A percentile compares a stretch with the other conserved stretches of the same genome.
phyloP scores from a whole-genome alignment of 139 green algal genomes.

The Coelastrella sp. region DNA sequence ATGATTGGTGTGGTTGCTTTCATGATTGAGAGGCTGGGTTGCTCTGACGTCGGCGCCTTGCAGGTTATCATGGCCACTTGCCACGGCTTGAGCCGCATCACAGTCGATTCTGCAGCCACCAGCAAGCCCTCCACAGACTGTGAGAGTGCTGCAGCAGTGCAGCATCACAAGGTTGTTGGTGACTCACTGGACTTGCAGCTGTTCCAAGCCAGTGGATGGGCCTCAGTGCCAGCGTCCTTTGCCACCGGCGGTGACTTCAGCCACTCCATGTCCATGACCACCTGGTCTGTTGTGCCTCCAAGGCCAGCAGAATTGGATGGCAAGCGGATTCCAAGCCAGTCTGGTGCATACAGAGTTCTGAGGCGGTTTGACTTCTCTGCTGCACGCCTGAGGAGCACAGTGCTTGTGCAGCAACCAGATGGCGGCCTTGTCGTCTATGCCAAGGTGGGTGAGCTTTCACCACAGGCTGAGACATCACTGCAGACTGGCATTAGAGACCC shows the following conservation, averaged over 20 bases:
- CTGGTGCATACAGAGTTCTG: not conserved
- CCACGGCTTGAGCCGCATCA: not conserved
- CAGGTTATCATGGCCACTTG: not conserved
- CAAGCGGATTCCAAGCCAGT: not conserved
- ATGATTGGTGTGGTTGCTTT: too few relatives aligned
- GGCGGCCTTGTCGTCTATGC: not conserved
- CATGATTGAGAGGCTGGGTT: not conserved
- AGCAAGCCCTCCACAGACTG: too few relatives aligned
- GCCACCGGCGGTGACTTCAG: not conserved
- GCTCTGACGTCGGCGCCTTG: not conserved
- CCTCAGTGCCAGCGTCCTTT: not conserved
- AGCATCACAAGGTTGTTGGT: slow-evolving; percentile 48
- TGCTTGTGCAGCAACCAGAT: not conserved
- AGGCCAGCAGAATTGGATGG: not conserved
- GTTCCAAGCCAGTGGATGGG: slow-evolving; percentile 58
- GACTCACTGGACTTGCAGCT: slow-evolving; percentile 64
- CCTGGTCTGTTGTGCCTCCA: not conserved
- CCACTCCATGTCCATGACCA: not conserved
- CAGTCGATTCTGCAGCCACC: not conserved
- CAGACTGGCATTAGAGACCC: too few relatives aligned
- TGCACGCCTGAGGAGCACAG: not conserved
- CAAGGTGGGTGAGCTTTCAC: not conserved
- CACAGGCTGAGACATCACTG: not conserved
- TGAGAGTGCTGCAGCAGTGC: too few relatives aligned
- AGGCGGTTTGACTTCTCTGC: slow-evolving; percentile 9